Base-by-base conservation (phyloP, 2,329 filamentous ascomycete species). In the Aspergillus fijiensis region DNA sequence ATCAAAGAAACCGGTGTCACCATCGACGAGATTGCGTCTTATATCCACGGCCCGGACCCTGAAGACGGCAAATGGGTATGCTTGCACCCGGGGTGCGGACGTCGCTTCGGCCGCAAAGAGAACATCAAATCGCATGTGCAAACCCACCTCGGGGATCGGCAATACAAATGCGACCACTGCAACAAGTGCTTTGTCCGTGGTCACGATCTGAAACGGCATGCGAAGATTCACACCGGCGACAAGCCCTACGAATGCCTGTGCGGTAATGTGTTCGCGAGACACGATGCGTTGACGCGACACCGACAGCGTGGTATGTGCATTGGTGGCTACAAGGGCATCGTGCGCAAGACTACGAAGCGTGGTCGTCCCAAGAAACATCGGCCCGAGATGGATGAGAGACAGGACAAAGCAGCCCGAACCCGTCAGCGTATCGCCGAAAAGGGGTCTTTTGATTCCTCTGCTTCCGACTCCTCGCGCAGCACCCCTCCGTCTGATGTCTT, bases 51-150 rank as follows among this genome's bases (percentile, higher is more conserved):
- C 1, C 90, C 90, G 0, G 89, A 91, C 67, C 80, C 86, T 2
- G 73, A 76, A n/a, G 89, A 92, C 67, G 88, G 88, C 67, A 92
- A 92, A 76, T 95, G 89, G 89, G 81, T 87, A 6, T 95, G 90
- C 72, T 77, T 86, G n/a, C 93, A 80, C 68, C 81, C 91, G 9
- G 88, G 87, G 29, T 99, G 95, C 76, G 85, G 88, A 67, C 96
- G 96, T 76, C 86, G 88, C 56, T 98, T 99, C 73, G 94, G 93
- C n/a, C 87, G 95, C 68, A 96, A 97, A 76, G 95, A 99, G 76
- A 98, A 99, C 78, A 97, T 98, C 81, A 96, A 96, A 75, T 96
- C 93, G 0, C 95, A 99, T 75, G 91, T 99, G 14, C 95, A 99
- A 78, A 99, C 95, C 3, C 95, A 99, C 77, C 88, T 99, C 65